These are phyloP conservation scores for Boletus vinaceobasis DNA, from an alignment of 768 basidiomycete genomes.

Conservation along the genomic window DNA sequence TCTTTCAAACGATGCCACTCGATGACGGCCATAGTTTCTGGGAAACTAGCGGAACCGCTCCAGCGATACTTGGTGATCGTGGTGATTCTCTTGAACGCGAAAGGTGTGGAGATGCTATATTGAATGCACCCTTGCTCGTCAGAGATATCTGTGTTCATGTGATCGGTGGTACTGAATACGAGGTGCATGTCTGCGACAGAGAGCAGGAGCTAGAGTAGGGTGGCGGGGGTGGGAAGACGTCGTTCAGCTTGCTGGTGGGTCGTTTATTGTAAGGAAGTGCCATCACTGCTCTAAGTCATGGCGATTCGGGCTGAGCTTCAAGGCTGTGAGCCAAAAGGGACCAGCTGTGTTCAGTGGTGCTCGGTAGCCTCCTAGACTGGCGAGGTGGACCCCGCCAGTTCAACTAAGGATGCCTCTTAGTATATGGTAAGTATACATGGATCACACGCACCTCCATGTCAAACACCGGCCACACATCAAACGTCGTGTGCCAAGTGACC, in stretches of 20 bases:
- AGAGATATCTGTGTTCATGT: constrained; percentile 21
- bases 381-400: neutral
- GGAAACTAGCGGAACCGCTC: constrained; percentile 9
- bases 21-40: constrained; percentile 24
- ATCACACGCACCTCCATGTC: no score
- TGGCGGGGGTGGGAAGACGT: neutral
- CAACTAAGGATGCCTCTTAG: neutral
- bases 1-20: constrained; percentile 22
- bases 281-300: neutral
- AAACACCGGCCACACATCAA: neutral
- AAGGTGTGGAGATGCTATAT: constrained; percentile 21
- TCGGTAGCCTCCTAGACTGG: neutral
- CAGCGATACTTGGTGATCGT: constrained; percentile 25
- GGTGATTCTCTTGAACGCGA: constrained; percentile 13
- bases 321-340: neutral
- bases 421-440: no score
- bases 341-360: neutral
- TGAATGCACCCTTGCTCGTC: constrained; percentile 17
- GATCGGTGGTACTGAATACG: constrained; percentile 16
- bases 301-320: neutral
- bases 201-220: neutral
- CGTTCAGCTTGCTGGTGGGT: neutral
- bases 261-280: neutral
- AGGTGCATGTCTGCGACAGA: constrained; percentile 17
- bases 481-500: neutral